Conservation (phyloP, 1,284 basidiomycete genomes). For the Lentinula novae-zelandiae region DNA sequence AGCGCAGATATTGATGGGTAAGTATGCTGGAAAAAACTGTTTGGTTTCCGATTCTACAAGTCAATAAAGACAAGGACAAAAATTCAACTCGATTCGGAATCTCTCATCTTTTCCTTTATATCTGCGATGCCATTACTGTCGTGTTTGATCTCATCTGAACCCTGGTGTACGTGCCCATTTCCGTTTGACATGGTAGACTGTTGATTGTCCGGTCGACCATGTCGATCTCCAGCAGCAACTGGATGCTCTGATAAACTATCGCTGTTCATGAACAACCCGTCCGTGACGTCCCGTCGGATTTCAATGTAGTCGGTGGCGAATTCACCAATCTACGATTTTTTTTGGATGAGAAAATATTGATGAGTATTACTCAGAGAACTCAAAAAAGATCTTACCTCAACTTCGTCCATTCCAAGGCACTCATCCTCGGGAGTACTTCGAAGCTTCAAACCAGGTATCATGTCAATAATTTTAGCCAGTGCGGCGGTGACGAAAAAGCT, state of each 20-base stretch:
- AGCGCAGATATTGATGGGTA: no score
- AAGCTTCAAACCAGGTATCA: constrained; percentile 76
- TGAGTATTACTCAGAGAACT: background rate
- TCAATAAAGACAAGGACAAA: background rate
- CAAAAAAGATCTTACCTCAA: constrained; percentile 44
- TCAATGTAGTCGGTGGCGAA: constrained; percentile 78
- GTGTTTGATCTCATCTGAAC: background rate
- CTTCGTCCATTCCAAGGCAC: constrained; percentile 85
- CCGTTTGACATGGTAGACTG: background rate
- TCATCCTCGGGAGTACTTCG: constrained; percentile 76
- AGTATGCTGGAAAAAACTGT: no score
- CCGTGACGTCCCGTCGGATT: constrained; percentile 64
- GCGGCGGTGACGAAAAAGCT: constrained; percentile 67
- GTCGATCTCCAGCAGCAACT: constrained; percentile 44
- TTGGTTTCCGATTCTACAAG: background rate
- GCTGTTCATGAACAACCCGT: constrained; percentile 40
- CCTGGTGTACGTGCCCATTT: background rate
- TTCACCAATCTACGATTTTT: constrained; percentile 58
- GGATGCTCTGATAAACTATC: constrained; percentile 11
- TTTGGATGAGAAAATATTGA: background rate
- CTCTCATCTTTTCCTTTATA: background rate
- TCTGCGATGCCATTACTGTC: background rate
- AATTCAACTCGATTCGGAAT: background rate
- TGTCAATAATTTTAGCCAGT: constrained; percentile 68
- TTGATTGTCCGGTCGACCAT: constrained; percentile 36